Evolutionary conservation across 305 asterid genomes (phyloP).

Genomic region (Solanum hybrid): DNA sequence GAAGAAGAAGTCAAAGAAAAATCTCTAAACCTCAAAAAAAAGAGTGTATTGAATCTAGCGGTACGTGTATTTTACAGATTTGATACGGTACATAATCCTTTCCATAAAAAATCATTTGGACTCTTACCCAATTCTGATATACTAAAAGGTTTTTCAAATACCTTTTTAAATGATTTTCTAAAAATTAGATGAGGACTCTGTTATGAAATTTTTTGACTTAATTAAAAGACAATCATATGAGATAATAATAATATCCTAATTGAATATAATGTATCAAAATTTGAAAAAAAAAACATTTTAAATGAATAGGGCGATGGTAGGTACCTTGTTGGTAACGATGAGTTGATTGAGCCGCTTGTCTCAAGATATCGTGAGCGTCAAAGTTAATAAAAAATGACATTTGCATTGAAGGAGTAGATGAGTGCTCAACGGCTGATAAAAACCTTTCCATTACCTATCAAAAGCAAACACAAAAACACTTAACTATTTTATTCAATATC

Average conservation of each 20-base stretch:
- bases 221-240: background rate
- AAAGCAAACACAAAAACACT: background rate
- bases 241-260: no score
- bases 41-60: no score
- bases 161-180: background rate
- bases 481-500: no score
- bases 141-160: background rate
- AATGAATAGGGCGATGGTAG: background rate
- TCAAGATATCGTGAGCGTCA: slow-evolving; percentile 46
- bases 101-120: background rate
- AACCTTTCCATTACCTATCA: slow-evolving; percentile 58
- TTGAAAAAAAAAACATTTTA: background rate
- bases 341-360: slow-evolving; percentile 68
- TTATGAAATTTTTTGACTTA: background rate
- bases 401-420: slow-evolving; percentile 32
- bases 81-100: background rate
- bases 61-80: background rate
- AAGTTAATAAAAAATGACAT: slow-evolving; percentile 73
- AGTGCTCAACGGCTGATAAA: slow-evolving; percentile 38
- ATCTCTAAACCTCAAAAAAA: no score
- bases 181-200: background rate
- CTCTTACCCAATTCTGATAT: background rate
- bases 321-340: slow-evolving; percentile 57
- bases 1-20: no score
- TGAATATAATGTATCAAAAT: background rate